These are phyloP conservation scores for Brassica incana DNA, from an alignment of 345 rosid genomes.

Conservation along the genomic window DNA sequence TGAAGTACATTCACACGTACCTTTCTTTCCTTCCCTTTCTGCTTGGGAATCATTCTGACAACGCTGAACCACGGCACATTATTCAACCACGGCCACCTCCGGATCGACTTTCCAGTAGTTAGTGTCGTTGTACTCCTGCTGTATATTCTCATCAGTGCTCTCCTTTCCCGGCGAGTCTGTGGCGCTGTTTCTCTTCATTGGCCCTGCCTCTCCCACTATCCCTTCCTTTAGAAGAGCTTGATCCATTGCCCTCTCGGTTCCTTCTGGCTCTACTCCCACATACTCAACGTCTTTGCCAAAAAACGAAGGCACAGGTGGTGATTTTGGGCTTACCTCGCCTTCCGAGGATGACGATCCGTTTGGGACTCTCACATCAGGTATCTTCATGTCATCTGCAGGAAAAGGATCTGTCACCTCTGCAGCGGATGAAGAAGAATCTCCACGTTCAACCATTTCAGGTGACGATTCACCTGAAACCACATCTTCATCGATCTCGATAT, in stretches of 20 bases:
- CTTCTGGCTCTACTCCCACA: slow-evolving; percentile 87
- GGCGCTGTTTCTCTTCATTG: slow-evolving; percentile 59
- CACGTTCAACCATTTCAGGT: slow-evolving; percentile 88
- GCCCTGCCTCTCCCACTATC: slow-evolving; percentile 90
- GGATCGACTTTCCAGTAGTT: slow-evolving; percentile 95
- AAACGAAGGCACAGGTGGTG: slow-evolving; percentile 62
- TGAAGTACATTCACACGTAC: slow-evolving; percentile 30
- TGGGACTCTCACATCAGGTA: slow-evolving; percentile 45
- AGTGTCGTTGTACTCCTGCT: slow-evolving; percentile 82
- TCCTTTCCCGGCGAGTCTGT: slow-evolving; percentile 56
- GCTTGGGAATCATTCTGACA: slow-evolving; percentile 3
- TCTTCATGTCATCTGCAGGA: slow-evolving; percentile 35
- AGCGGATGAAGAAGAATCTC: slow-evolving; percentile 46
- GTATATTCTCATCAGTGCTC: slow-evolving; percentile 54
- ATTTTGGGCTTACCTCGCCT: slow-evolving; percentile 38
- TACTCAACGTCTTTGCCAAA: slow-evolving; percentile 92
- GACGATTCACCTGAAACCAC: slow-evolving; percentile 52
- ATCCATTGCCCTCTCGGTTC: slow-evolving; percentile 90
- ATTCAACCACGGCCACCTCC: slow-evolving; percentile 78
- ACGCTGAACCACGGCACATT: slow-evolving; percentile 16
- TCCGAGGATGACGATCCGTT: slow-evolving; percentile 37
- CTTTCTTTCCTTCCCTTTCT: slow-evolving; percentile 8
- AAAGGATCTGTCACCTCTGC: slow-evolving; percentile 44
- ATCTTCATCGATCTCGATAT: slow-evolving; percentile 58
- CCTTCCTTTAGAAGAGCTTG: slow-evolving; percentile 91